Evolutionary conservation across 768 basidiomycete genomes (phyloP), one percentile per base, ranked within the genome.

Genomic region (Lentinula sp.): DNA sequence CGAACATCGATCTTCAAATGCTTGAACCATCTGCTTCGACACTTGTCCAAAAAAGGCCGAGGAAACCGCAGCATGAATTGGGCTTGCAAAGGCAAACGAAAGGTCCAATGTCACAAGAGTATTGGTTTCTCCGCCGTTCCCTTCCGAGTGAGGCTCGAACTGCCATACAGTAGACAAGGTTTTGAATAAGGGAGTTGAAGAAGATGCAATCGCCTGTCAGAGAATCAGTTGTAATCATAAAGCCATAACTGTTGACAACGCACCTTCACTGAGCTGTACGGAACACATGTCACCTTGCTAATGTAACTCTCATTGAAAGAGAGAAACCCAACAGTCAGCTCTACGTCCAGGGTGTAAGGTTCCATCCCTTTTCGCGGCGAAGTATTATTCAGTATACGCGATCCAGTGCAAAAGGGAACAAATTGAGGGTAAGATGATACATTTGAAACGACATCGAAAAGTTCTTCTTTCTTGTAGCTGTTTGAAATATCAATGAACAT

Each of bases 251-350:
- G 61, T 48, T 28, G 56, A 54, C 15, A 35, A 77, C 83, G 63
- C 66, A 93, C 96, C 77, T 89, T 78, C 23, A 99, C 95, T 9
- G 81, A 87, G 68, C 89, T 81, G 65, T 81, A 82, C 10, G 94
- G 95, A 49, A 75, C 77, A 67, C 93, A 93, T 15, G 85, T 88
- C 59, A 99, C 95, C 43, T 77, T 78, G 70, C 93, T 95, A 54
- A 89, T 78, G 72, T 97, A 99, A 73, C 84, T 88, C 74, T 98
- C 96, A 64, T 83, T 79, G 69, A 97, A 89, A 16, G 85, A 81
- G 65, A 95, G 82, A 71, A 98, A 98, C 7, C 93, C 93, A 37
- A 96, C 89, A 3, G 85, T 85, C 65, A 98, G 76, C 70, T 98
- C 93, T 6, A 89, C 95, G 43, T 93, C 85, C 76, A 96, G 84